Conservation (phyloP, 2,329 filamentous ascomycete species). For the Penicillium sp. region DNA sequence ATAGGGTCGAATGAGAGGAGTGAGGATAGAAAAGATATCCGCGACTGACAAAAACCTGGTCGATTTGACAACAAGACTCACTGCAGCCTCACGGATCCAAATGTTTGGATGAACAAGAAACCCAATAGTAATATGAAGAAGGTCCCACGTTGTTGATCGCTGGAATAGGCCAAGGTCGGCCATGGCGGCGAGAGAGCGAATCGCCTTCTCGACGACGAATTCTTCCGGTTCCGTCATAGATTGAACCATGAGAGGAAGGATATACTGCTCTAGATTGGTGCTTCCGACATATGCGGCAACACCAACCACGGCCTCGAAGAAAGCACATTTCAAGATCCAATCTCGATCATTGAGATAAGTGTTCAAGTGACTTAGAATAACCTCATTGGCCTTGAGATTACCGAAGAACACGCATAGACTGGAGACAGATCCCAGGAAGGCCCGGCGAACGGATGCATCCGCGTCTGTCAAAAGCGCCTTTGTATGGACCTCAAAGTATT, state of each 20-base stretch:
- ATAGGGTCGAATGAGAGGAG: conserved; percentile 81
- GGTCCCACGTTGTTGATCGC: conserved; percentile 81
- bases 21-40: conserved; percentile 81
- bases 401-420: conserved; percentile 95
- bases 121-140: conserved; percentile 80
- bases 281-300: conserved; percentile 90
- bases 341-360: conserved; percentile 96
- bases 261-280: conserved; percentile 90
- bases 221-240: conserved; percentile 92
- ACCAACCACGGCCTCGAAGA: conserved; percentile 93
- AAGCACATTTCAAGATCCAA: conserved; percentile 95
- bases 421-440: conserved; percentile 89
- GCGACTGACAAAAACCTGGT: conserved; percentile 77
- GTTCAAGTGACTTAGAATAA: conserved; percentile 94
- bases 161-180: conserved; percentile 87
- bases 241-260: conserved; percentile 93
- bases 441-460: conserved; percentile 83
- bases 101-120: conserved; percentile 93
- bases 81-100: conserved; percentile 91
- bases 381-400: conserved; percentile 87
- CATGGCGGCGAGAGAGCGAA: conserved; percentile 87
- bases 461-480: conserved; percentile 87
- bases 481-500: conserved; percentile 84
- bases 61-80: conserved; percentile 79
- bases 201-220: conserved; percentile 87